Conservation (phyloP, 2,329 filamentous ascomycete species). For the Taxawa tesnikishii region DNA sequence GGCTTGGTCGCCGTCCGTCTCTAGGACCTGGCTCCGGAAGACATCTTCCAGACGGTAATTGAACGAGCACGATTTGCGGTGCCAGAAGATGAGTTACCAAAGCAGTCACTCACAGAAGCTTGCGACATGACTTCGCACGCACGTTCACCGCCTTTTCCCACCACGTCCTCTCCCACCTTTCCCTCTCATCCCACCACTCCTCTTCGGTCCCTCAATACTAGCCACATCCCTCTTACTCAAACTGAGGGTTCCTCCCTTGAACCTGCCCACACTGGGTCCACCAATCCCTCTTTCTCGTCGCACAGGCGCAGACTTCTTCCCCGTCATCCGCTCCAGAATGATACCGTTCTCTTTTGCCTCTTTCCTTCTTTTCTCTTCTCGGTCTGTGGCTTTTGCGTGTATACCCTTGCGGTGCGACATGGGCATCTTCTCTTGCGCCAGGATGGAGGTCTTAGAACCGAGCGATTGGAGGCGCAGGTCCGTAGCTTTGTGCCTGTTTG, state of each 20-base stretch:
- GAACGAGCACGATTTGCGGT: no score
- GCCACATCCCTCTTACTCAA: slow-evolving; percentile 67
- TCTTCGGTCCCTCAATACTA: slow-evolving; percentile 36
- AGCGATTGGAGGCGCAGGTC: slow-evolving; percentile 75
- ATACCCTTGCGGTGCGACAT: slow-evolving; percentile 83
- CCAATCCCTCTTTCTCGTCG: slow-evolving; percentile 53
- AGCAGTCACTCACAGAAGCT: no score
- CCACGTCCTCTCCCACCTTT: slow-evolving; percentile 5
- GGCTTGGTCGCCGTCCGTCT: no score
- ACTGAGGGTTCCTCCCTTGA: slow-evolving; percentile 66
- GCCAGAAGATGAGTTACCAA: no score
- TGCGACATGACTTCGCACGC: no score
- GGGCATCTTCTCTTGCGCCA: slow-evolving; percentile 76
- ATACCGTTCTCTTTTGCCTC: slow-evolving; percentile 88
- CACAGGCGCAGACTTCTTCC: slow-evolving; percentile 24
- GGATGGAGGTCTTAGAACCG: slow-evolving; percentile 64
- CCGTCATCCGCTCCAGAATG: slow-evolving; percentile 56
- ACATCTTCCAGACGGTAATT: no score
- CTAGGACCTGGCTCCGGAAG: no score
- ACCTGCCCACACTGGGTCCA: slow-evolving; percentile 65
- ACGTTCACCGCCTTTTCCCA: slow-evolving; percentile 1
- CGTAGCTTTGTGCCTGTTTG: slow-evolving; percentile 65
- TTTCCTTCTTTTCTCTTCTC: slow-evolving; percentile 58
- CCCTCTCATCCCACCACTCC: neutral
- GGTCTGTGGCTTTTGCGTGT: slow-evolving; percentile 46